Evolutionary conservation across 352 stramenopile species (phyloP).

Genomic region (Phytophthora chlamydospora): DNA sequence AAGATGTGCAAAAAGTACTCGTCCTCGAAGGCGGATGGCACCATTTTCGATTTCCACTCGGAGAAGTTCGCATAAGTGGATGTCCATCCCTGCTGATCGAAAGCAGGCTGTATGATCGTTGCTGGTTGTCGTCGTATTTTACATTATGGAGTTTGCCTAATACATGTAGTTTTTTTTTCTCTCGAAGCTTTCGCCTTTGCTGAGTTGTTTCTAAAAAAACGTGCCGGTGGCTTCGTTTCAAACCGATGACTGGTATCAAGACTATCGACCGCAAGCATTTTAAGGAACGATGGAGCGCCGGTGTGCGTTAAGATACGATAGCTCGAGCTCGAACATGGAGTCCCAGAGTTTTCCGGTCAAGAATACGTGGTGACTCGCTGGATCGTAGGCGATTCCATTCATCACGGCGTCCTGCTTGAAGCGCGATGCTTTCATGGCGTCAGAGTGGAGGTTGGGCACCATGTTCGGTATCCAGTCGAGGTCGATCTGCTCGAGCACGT

Average conservation of each 20-base stretch:
- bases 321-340: conserved; percentile 82
- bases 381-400: conserved; percentile 90
- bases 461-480: conserved; percentile 67
- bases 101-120: conserved; percentile 21
- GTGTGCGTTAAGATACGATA: conserved; percentile 55
- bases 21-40: conserved; percentile 49
- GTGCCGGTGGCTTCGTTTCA: no score
- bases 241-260: conserved; percentile 1
- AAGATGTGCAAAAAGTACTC: conserved; percentile 72
- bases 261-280: neutral
- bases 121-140: conserved; percentile 19
- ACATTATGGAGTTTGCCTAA: conserved; percentile 15
- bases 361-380: conserved; percentile 62
- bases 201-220: neutral
- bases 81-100: conserved; percentile 24
- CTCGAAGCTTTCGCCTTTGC: neutral
- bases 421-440: conserved; percentile 47
- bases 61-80: conserved; percentile 70
- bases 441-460: conserved; percentile 57
- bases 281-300: conserved; percentile 15
- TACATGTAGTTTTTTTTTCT: conserved; percentile 13
- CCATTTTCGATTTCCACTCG: conserved; percentile 77
- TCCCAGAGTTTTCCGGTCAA: conserved; percentile 87
- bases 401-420: conserved; percentile 77
- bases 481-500: conserved; percentile 76